A percentile compares a stretch with the other conserved stretches of the same genome.
These are phyloP conservation scores for Tylopilus sp. DNA, from an alignment of 768 basidiomycete species.

Conservation along the genomic window DNA sequence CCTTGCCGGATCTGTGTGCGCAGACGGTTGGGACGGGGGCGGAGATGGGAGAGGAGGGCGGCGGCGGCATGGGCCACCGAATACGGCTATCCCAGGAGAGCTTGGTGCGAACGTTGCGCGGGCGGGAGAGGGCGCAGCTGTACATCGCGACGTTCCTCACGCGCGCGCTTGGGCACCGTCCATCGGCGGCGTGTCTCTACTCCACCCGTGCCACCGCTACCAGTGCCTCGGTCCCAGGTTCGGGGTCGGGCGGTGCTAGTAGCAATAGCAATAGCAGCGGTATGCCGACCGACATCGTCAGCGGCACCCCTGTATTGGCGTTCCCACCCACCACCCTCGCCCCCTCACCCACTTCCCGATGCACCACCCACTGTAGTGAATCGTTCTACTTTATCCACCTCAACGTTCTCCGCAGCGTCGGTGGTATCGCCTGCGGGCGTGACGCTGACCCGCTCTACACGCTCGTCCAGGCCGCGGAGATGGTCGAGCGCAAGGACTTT, in stretches of 20 bases:
- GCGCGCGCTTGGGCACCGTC: constrained; percentile 49
- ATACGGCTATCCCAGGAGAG: constrained; percentile 41
- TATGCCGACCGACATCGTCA: background rate
- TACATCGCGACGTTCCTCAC: constrained; percentile 61
- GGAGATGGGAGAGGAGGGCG: background rate
- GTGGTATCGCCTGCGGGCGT: constrained; percentile 67
- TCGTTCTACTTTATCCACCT: constrained; percentile 77
- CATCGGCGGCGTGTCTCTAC: constrained; percentile 49
- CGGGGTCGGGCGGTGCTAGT: background rate
- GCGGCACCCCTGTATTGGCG: background rate
- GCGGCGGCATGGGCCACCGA: constrained; percentile 12
- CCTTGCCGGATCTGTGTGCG: constrained; percentile 18
- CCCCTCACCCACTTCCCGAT: background rate
- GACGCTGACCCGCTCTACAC: constrained; percentile 75
- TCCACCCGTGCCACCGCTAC: constrained; percentile 20
- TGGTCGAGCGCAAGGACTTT: constrained; percentile 70
- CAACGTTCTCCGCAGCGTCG: constrained; percentile 65
- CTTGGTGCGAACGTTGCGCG: constrained; percentile 48
- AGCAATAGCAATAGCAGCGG: background rate
- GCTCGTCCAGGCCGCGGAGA: constrained; percentile 63
- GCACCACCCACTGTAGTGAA: constrained; percentile 51
- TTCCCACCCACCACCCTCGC: too few species aligned
- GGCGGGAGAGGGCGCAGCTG: constrained; percentile 62
- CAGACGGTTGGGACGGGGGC: background rate
- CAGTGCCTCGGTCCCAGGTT: background rate